These are phyloP conservation scores for Cucumis hystrix DNA, from an alignment of 306 rosid species.

Conservation along the genomic window DNA sequence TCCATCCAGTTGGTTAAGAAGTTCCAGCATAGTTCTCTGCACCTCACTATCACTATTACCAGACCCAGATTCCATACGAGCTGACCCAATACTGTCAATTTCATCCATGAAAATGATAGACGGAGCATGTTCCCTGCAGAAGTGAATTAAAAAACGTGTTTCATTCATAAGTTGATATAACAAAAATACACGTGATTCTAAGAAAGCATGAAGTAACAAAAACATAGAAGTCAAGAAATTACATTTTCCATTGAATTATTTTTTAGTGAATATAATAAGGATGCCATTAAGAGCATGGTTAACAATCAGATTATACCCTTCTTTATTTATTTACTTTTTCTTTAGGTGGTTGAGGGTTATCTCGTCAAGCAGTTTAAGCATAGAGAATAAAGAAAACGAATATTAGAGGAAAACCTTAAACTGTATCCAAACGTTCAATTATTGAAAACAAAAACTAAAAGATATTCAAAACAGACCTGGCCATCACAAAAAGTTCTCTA, in stretches of 20 bases:
- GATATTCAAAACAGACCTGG: constrained; percentile 48
- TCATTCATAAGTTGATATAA: background rate
- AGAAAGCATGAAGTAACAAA: background rate
- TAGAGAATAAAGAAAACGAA: background rate
- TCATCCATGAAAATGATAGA: constrained; percentile 98
- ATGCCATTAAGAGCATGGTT: background rate
- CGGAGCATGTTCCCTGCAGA: constrained; percentile 88
- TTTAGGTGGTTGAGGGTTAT: background rate
- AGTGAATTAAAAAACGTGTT: background rate
- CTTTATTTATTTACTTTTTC: background rate
- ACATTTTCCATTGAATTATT: background rate
- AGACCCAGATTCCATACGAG: constrained; percentile 99
- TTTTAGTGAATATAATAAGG: background rate
- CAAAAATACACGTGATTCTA: background rate
- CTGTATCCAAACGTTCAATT: background rate
- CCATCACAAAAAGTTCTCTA: constrained; percentile 96
- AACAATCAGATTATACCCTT: background rate
- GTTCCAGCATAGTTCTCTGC: constrained; percentile 96
- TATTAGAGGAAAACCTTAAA: background rate
- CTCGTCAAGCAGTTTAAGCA: background rate
- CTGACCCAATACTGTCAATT: constrained; percentile 95
- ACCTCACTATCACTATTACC: constrained; percentile 99
- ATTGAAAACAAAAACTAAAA: background rate
- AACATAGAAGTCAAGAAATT: background rate
- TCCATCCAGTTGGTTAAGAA: constrained; percentile 96